Evolutionary conservation across 1,284 basidiomycete genomes (phyloP).

Genomic region (Malassezia equina): DNA sequence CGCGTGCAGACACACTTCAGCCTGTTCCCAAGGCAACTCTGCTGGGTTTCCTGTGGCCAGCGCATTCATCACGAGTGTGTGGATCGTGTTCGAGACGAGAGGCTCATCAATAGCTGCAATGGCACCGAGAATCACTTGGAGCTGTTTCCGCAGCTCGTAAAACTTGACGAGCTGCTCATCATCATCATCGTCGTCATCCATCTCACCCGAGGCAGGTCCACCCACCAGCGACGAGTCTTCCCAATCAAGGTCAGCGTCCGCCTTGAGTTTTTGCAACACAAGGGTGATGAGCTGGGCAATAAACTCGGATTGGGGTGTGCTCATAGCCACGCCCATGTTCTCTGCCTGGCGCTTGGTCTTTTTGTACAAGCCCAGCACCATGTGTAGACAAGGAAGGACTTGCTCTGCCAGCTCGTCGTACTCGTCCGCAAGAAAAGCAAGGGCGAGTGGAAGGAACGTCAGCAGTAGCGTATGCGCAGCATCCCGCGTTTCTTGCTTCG

Average conservation of each 20-base stretch:
- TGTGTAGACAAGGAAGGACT: constrained; percentile 32
- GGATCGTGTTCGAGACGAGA: constrained; percentile 64
- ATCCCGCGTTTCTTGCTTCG: constrained; percentile 57
- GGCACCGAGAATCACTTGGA: constrained; percentile 71
- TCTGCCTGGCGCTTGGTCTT: constrained; percentile 30
- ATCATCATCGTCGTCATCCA: constrained; percentile 56
- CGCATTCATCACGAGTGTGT: constrained; percentile 62
- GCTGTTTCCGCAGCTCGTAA: constrained; percentile 72
- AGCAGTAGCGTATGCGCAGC: constrained; percentile 63
- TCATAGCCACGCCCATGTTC: constrained; percentile 14
- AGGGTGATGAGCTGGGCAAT: constrained; percentile 69
- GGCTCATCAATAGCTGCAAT: constrained; percentile 69
- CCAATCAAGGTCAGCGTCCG: constrained; percentile 68
- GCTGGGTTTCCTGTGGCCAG: constrained; percentile 59
- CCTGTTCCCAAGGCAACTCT: constrained; percentile 76
- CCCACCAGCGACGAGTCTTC: constrained; percentile 50
- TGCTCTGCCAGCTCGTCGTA: constrained; percentile 51
- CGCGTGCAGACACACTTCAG: constrained; percentile 81
- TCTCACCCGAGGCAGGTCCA: constrained; percentile 62
- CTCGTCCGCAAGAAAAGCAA: constrained; percentile 78
- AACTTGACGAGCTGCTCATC: constrained; percentile 81
- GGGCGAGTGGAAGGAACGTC: constrained; percentile 66
- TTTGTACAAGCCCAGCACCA: constrained; percentile 38
- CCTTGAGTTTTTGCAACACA: constrained; percentile 64
- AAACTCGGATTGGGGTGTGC: constrained; percentile 52